phyloP scores from a whole-genome alignment of 495 filamentous ascomycete species.

The Cryomyces minteri region DNA sequence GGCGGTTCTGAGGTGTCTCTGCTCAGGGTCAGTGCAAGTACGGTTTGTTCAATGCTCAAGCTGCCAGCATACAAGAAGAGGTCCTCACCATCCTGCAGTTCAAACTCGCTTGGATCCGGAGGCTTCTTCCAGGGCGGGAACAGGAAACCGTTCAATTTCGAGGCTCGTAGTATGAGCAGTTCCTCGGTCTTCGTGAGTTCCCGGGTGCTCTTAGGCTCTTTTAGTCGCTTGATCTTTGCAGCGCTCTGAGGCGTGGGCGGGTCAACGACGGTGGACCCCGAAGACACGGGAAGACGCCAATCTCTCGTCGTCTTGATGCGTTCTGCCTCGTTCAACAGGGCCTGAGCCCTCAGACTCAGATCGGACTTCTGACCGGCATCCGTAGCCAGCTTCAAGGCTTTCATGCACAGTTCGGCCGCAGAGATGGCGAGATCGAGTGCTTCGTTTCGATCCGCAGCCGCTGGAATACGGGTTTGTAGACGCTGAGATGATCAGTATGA shows the following conservation, averaged over 20 bases:
- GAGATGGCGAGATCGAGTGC: slow-evolving; percentile 57
- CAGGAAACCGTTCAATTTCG: slow-evolving; percentile 56
- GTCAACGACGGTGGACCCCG: background rate
- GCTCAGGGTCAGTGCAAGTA: background rate
- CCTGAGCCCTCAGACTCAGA: slow-evolving; percentile 45
- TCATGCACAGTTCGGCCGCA: slow-evolving; percentile 63
- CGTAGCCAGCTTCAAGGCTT: slow-evolving; percentile 36
- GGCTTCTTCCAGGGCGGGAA: slow-evolving; percentile 66
- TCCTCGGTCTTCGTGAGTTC: slow-evolving; percentile 53
- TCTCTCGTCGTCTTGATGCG: slow-evolving; percentile 37
- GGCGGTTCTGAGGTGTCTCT: slow-evolving; percentile 51
- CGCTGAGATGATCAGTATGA: slow-evolving; percentile 23
- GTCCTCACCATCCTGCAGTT: slow-evolving; percentile 14
- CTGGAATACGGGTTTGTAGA: slow-evolving; percentile 37
- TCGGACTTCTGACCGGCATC: slow-evolving; percentile 33
- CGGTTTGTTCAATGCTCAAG: background rate
- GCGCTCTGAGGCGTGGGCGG: background rate
- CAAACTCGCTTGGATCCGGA: slow-evolving; percentile 37
- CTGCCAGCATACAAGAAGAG: slow-evolving; percentile 33
- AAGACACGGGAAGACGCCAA: background rate
- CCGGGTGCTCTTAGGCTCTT: slow-evolving; percentile 36
- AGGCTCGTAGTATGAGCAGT: slow-evolving; percentile 56
- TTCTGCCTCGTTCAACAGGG: slow-evolving; percentile 50
- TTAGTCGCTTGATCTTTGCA: slow-evolving; percentile 3
- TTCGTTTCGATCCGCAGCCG: slow-evolving; percentile 36